Evolutionary conservation across 2,329 filamentous ascomycete species (phyloP).

Genomic region (Beauveria sp.): DNA sequence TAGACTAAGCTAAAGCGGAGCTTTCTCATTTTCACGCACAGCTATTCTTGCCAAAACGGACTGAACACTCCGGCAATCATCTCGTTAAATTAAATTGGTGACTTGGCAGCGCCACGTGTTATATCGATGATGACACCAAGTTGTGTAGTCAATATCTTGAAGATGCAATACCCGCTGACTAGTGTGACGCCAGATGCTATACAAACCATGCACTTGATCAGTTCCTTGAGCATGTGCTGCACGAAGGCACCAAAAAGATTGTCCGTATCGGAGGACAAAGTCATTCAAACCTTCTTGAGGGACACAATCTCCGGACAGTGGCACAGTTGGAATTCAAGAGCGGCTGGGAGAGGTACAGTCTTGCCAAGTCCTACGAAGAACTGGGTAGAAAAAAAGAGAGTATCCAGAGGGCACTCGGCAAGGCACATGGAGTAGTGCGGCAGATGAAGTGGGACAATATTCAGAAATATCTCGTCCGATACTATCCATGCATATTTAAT

Average conservation of each 20-base stretch:
- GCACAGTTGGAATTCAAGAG: not conserved
- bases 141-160: slow-evolving; percentile 4
- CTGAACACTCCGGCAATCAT: too few species aligned
- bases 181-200: slow-evolving; percentile 22
- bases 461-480: not conserved
- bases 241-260: slow-evolving; percentile 37
- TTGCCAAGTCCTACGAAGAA: not conserved
- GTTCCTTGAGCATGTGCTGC: slow-evolving; percentile 49
- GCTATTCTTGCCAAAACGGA: too few species aligned
- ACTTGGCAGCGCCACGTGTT: too few species aligned
- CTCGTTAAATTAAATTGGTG: too few species aligned
- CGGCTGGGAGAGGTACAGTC: not conserved
- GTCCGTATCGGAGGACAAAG: slow-evolving; percentile 46
- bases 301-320: not conserved
- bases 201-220: slow-evolving; percentile 41
- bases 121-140: too few species aligned
- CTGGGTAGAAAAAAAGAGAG: not conserved
- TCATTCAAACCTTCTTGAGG: not conserved
- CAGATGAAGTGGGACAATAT: not conserved
- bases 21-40: too few species aligned
- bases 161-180: slow-evolving; percentile 26
- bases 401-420: not conserved
- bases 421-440: not conserved
- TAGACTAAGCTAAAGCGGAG: too few species aligned
- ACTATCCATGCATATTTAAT: not conserved